phyloP scores from a whole-genome alignment of 257 asterid species.

The Nicotiana attenuata region DNA sequence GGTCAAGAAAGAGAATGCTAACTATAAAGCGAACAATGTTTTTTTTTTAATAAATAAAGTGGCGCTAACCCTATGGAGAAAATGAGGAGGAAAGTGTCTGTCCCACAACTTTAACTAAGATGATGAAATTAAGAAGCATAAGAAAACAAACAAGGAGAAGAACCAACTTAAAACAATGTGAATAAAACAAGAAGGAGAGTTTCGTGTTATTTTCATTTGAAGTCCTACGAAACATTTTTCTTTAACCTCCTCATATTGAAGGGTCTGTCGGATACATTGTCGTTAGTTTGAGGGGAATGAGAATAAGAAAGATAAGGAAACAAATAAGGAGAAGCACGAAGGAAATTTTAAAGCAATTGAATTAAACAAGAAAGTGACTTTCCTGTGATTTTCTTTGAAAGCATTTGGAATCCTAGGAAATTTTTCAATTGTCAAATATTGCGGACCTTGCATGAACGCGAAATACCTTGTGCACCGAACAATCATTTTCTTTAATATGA shows the following conservation, averaged over 20 bases:
- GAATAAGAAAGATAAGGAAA: not conserved
- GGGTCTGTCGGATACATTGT: not conserved
- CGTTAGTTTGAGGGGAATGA: not conserved
- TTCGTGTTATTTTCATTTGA: not conserved
- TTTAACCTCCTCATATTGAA: not conserved
- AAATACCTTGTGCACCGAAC: too few species aligned
- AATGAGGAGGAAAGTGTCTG: not conserved
- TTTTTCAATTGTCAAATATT: not conserved
- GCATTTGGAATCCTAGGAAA: not conserved
- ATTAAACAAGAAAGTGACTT: not conserved
- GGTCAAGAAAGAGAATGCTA: not conserved
- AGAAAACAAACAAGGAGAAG: constrained; percentile 5
- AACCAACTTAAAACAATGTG: not conserved
- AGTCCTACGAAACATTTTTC: not conserved
- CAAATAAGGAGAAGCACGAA: not conserved
- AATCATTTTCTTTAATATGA: too few species aligned
- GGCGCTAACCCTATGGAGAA: not conserved
- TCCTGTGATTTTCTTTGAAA: not conserved
- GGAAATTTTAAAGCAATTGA: not conserved
- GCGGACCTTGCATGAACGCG: too few species aligned
- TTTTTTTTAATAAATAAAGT: too few species aligned
- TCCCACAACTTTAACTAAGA: not conserved
- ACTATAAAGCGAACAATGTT: not conserved
- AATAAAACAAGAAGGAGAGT: not conserved
- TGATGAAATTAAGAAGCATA: not conserved